Evolutionary conservation across 2,329 filamentous ascomycete genomes (phyloP), one percentile per base, ranked within the genome.

Genomic region (Leptographium galeiforme): DNA sequence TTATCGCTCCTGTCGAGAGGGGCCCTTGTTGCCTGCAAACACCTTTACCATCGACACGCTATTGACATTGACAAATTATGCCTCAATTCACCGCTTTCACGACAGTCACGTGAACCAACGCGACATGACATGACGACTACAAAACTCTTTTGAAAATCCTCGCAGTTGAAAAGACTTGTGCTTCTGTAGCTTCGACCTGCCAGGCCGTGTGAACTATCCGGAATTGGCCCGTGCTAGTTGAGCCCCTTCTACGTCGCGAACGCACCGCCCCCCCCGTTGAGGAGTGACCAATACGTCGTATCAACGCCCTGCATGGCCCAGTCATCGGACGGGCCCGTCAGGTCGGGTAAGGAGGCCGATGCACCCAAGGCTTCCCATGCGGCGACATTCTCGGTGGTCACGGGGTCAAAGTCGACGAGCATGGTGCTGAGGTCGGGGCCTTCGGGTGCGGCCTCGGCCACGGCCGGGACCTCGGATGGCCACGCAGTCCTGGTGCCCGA

Each of bases 241-340:
- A 8, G 8, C 34, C 5, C 2, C 25, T 8, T n/a, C 3, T n/a
- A 8, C 14, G 43, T 34, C 14, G 57, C 57, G 54, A 59, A 59
- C 1, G 55, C 40, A 4, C 50, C 49, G 12, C 50, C 47, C 6
- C 52, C 54, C 11, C 58, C 55, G 40, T 61, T 60, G 18, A 61
- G 51, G 30, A 60, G 51, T n/a, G 58, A 57, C 59, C 59, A 61
- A 52, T 60, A 61, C 16, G 59, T 59, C n/a, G 57, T 59, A 50
- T 59, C 58, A 2, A 59, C 52, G n/a, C 57, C 59, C 49, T 61
- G 58, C 57, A 61, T 60, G 13, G 50, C 57, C 58, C 58, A 60
- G 51, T 60, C 59, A n/a, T 59, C 57, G 1, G 44, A 36, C 18
- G 59, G 59, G 1, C 58, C 59, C 13, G 57, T 61, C 47, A 63